These are phyloP conservation scores for Cyanidium caldarium DNA, from an alignment of 23 red algal species.

Conservation along the genomic window DNA sequence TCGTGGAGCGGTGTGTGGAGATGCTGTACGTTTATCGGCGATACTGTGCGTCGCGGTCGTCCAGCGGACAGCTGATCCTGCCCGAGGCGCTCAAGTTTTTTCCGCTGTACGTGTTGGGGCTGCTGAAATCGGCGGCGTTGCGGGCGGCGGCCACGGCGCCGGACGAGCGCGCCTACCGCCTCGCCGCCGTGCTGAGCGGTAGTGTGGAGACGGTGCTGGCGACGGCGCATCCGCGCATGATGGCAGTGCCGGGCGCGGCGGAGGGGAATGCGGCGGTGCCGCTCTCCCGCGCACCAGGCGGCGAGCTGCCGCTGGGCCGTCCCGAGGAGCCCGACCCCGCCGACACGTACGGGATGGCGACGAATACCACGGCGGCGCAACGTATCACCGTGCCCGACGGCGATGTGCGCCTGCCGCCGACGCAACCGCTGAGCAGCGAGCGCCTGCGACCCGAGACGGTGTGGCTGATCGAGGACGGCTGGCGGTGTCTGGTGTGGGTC, in stretches of 20 bases:
- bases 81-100: conserved; percentile 77
- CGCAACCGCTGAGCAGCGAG: conserved; percentile 29
- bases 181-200: conserved; percentile 22
- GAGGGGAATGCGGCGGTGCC: conserved; percentile 33
- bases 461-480: conserved; percentile 70
- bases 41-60: conserved; percentile 55
- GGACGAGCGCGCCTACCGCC: conserved; percentile 35
- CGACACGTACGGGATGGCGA: conserved; percentile 1
- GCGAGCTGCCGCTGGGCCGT: no score
- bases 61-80: conserved; percentile 66
- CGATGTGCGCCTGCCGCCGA: conserved; percentile 20
- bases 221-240: conserved; percentile 60
- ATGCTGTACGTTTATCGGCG: conserved; percentile 70
- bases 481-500: conserved; percentile 61
- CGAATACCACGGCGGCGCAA: conserved; percentile 11
- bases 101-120: conserved; percentile 64
- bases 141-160: conserved; percentile 27
- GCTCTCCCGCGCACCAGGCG: no score
- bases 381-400: not conserved
- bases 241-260: conserved; percentile 27
- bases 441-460: conserved; percentile 37
- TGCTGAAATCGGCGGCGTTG: conserved; percentile 74
- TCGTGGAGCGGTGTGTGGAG: conserved; percentile 48
- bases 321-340: conserved; percentile 2
- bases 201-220: conserved; percentile 19